Base-by-base conservation (phyloP, 805 yeast species). In the Saccharomycopsis vini region DNA sequence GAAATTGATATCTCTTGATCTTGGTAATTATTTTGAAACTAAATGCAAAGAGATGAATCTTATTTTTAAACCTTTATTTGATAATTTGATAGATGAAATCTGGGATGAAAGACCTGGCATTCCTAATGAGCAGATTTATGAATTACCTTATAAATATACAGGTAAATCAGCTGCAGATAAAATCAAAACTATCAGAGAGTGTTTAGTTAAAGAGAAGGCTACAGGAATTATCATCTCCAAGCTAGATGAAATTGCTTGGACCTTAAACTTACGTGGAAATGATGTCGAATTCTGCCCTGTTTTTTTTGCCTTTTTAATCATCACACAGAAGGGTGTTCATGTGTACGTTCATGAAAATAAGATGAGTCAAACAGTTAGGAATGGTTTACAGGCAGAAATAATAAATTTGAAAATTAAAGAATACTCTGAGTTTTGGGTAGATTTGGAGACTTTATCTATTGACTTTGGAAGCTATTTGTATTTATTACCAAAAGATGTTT, bases 201-300 rank as follows among this genome's bases (percentile, higher is more conserved):
- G 58, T 13, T 60, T 78, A 54, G 55, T 55, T 43, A 45, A 60
- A 40, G 46, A 60, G 34, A 45, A 57, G 36, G 47, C 49, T 7
- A 51, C 40, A 23, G 50, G 50, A 6, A 42, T 49, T 55, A 12
- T 88, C 13, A 67, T 85, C 3, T 69, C 79, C 12, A 79, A 88
- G 2, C 62, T 89, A 40, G 97, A 90, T 64, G 95, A 89, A 52
- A 76, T 88, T 50, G 92, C 95, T 4, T 89, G 96, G 96, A 62
- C 86, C 32, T 72, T 88, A 58, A 90, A 90, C 57, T 64, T 90
- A 45, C 76, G 98, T 52, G 68, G 69, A 5, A 73, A 71, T 16
- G 97, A 90, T 59, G 79, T 90, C 45, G 80, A 79, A 3, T 88
- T 71, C 58, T 80, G 81, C 55, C 97, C 97, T 0, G 89, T 88